Evolutionary conservation across 441 rosid genomes (phyloP).

Genomic region (Populus hybrid): DNA sequence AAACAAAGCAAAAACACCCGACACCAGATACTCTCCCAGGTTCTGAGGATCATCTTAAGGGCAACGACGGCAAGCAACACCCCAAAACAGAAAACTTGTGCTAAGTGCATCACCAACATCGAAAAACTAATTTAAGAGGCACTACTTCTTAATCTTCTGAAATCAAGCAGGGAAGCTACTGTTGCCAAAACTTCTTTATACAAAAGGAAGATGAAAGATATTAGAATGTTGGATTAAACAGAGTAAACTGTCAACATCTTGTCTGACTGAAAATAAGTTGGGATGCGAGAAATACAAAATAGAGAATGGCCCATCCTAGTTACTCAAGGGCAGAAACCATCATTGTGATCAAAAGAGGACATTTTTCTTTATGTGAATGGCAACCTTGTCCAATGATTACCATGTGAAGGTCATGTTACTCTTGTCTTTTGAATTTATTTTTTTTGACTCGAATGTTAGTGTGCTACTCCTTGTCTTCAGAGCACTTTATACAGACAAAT

Average conservation of each 20-base stretch:
- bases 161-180: neutral
- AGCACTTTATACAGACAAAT: slow-evolving; percentile 22
- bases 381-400: slow-evolving; percentile 22
- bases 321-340: slow-evolving; percentile 3
- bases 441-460: neutral
- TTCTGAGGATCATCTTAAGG: slow-evolving; percentile 31
- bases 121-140: neutral
- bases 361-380: slow-evolving; percentile 5
- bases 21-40: slow-evolving; percentile 24
- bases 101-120: neutral
- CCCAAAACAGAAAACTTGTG: neutral
- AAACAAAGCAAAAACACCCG: no score
- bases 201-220: neutral
- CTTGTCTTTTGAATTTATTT: slow-evolving; percentile 22
- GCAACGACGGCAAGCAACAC: neutral
- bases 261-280: slow-evolving; percentile 17
- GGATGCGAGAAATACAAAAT: slow-evolving; percentile 2
- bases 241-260: slow-evolving; percentile 4
- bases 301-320: slow-evolving; percentile 22
- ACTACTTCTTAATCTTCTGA: neutral
- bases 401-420: slow-evolving; percentile 50
- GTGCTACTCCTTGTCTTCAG: neutral
- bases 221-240: neutral
- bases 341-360: slow-evolving; percentile 1
- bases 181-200: neutral